Percentiles rank a stretch among this genome's conserved stretches.
These are phyloP conservation scores for Avicennia marina DNA, from an alignment of 257 asterid species.

Conservation along the genomic window DNA sequence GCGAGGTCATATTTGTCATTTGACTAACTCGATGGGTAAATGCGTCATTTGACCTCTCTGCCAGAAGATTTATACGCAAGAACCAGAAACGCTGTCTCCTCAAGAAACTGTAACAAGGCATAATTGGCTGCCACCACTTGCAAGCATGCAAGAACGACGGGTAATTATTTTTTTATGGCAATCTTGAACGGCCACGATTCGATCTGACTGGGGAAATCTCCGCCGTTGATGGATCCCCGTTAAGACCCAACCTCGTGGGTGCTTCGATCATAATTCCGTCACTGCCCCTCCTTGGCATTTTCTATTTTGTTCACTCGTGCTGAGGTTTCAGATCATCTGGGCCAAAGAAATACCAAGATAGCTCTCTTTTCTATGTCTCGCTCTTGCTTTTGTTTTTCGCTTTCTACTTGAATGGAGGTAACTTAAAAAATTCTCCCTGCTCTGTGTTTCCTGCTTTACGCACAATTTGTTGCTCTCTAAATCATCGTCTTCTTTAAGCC, in stretches of 20 bases:
- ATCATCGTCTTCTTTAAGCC: not conserved
- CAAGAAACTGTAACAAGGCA: slow-evolving; percentile 24
- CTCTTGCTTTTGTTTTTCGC: slow-evolving; percentile 16
- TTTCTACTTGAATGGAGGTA: slow-evolving; percentile 26
- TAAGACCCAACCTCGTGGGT: not conserved
- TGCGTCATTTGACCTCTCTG: slow-evolving; percentile 1
- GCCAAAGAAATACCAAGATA: slow-evolving; percentile 11
- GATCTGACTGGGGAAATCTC: not conserved
- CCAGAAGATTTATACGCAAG: not conserved
- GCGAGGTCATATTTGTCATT: slow-evolving; percentile 10
- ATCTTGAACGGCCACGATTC: slow-evolving; percentile 7
- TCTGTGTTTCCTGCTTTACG: slow-evolving; percentile 4
- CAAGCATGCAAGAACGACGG: slow-evolving; percentile 16
- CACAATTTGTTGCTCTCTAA: slow-evolving; percentile 4
- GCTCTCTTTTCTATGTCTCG: not conserved
- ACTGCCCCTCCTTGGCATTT: slow-evolving; percentile 8
- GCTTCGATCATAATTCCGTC: not conserved
- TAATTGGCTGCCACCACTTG: slow-evolving; percentile 22
- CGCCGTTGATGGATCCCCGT: slow-evolving; percentile 4
- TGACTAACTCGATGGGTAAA: not conserved
- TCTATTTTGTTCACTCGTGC: not conserved
- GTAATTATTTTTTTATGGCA: slow-evolving; percentile 15
- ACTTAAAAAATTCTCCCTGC: slow-evolving; percentile 20
- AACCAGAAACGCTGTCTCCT: slow-evolving; percentile 30
- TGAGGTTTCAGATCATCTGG: slow-evolving; percentile 9